phyloP scores from a whole-genome alignment of 1,284 basidiomycete genomes.

The Ceratobasidium sp. region DNA sequence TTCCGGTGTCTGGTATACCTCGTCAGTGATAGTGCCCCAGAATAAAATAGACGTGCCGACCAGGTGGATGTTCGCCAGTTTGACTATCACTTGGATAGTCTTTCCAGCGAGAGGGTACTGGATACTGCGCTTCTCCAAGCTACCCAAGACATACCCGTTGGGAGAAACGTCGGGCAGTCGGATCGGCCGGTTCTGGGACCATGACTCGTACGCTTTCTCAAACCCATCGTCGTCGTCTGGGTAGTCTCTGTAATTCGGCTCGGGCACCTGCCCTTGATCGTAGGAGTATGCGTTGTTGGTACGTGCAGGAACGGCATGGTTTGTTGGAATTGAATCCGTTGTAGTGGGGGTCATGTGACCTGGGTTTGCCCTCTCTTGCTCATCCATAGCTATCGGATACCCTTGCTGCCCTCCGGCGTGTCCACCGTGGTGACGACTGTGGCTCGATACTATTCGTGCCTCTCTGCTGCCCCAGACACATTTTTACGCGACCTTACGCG shows the following conservation, averaged over 20 bases:
- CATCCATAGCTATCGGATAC: too few species aligned
- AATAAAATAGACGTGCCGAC: slow-evolving; percentile 7
- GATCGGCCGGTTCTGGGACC: slow-evolving; percentile 3
- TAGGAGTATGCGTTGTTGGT: neutral
- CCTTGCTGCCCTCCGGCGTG: too few species aligned
- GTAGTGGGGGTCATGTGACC: too few species aligned
- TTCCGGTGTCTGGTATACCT: neutral
- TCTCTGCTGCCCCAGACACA: too few species aligned
- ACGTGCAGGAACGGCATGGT: neutral
- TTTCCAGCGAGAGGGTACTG: slow-evolving; percentile 60
- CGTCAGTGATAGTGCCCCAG: neutral
- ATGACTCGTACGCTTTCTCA: too few species aligned
- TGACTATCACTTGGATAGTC: too few species aligned
- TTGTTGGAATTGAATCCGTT: slow-evolving; percentile 49
- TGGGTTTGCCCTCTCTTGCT: too few species aligned
- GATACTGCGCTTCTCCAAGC: slow-evolving; percentile 39
- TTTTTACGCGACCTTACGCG: too few species aligned
- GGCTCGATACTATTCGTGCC: too few species aligned
- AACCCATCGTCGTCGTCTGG: too few species aligned
- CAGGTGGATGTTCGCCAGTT: slow-evolving; percentile 22
- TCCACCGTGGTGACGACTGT: too few species aligned
- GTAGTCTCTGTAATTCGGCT: neutral
- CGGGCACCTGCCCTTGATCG: neutral
- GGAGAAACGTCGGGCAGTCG: slow-evolving; percentile 1
- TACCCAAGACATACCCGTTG: too few species aligned